Conservation (phyloP, 2,329 filamentous ascomycete species). For the Fusarium odoratissimum region DNA sequence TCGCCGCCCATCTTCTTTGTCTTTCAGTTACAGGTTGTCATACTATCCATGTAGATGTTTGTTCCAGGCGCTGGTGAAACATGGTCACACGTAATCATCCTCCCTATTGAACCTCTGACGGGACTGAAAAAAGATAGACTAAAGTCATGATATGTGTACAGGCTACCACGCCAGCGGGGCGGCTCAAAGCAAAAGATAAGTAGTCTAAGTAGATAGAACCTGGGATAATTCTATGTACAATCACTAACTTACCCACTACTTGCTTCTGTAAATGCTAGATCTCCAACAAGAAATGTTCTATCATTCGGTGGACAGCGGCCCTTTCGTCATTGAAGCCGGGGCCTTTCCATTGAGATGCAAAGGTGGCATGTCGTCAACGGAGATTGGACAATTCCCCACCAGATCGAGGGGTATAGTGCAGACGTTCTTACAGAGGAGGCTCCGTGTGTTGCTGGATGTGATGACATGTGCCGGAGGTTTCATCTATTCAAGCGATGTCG, state of each 20-base stretch:
- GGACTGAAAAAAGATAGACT: slow-evolving; percentile 4
- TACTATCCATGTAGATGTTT: slow-evolving; percentile 15
- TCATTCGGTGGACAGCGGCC: slow-evolving; percentile 14
- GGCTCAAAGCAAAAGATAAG: slow-evolving; percentile 17
- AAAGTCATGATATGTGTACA: slow-evolving; percentile 36
- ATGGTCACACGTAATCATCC: slow-evolving; percentile 34
- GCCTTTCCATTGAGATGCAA: slow-evolving; percentile 31
- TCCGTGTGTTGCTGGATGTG: slow-evolving; percentile 1
- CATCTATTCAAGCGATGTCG: slow-evolving; percentile 1
- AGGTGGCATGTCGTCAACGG: slow-evolving; percentile 42
- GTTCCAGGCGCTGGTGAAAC: slow-evolving; percentile 41
- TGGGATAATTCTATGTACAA: slow-evolving; percentile 24
- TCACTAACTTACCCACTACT: slow-evolving; percentile 30
- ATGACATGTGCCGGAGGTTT: slow-evolving; percentile 13
- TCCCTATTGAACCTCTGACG: slow-evolving; percentile 3
- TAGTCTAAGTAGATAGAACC: slow-evolving; percentile 12
- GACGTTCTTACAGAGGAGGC: slow-evolving; percentile 16
- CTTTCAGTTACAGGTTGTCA: slow-evolving; percentile 2
- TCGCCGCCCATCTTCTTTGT: slow-evolving; percentile 13
- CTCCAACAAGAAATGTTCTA: slow-evolving; percentile 8
- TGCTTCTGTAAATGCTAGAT: slow-evolving; percentile 14
- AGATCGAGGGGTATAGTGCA: slow-evolving; percentile 43
- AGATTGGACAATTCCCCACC: slow-evolving; percentile 46
- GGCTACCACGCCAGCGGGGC: slow-evolving; percentile 36
- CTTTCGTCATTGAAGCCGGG: slow-evolving; percentile 28